Conservation (phyloP, 2,329 filamentous ascomycete genomes). For the Claviceps sp. region DNA sequence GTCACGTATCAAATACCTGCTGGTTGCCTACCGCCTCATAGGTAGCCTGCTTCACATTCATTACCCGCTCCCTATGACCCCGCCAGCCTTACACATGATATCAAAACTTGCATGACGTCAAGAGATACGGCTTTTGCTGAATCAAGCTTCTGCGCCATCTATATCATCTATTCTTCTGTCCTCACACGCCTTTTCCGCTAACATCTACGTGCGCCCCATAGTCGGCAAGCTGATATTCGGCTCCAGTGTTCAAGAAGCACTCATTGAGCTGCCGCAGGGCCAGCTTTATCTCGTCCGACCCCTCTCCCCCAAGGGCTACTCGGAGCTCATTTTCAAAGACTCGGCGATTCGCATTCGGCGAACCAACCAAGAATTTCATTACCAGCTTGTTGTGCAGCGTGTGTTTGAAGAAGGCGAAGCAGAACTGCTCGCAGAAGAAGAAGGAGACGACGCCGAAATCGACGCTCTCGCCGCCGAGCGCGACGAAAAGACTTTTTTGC, state of each 20-base stretch:
- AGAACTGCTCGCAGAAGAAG: conserved; percentile 78
- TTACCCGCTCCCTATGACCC: too few species aligned
- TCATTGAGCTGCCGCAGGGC: conserved; percentile 89
- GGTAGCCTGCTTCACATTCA: too few species aligned
- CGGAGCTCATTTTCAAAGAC: conserved; percentile 98
- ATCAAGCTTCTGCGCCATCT: neutral
- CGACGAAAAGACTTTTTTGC: conserved; percentile 92
- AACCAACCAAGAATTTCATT: conserved; percentile 90
- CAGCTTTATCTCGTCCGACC: conserved; percentile 96
- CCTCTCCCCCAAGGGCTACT: conserved; percentile 90
- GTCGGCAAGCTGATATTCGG: conserved; percentile 92
- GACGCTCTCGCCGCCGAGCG: conserved; percentile 67
- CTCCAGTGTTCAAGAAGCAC: conserved; percentile 70
- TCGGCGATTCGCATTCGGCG: conserved; percentile 80
- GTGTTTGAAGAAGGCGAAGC: conserved; percentile 97
- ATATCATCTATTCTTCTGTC: too few species aligned
- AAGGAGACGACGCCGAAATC: conserved; percentile 64
- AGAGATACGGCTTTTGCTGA: too few species aligned
- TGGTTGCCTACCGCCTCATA: too few species aligned
- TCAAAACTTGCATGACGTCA: too few species aligned
- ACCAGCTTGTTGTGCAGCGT: conserved; percentile 90
- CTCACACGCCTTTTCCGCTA: neutral
- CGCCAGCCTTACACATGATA: too few species aligned
- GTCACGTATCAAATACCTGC: too few species aligned
- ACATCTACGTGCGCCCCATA: conserved; percentile 20